Evolutionary conservation across 768 basidiomycete genomes (phyloP).

Genomic region (Trametes coccinea): DNA sequence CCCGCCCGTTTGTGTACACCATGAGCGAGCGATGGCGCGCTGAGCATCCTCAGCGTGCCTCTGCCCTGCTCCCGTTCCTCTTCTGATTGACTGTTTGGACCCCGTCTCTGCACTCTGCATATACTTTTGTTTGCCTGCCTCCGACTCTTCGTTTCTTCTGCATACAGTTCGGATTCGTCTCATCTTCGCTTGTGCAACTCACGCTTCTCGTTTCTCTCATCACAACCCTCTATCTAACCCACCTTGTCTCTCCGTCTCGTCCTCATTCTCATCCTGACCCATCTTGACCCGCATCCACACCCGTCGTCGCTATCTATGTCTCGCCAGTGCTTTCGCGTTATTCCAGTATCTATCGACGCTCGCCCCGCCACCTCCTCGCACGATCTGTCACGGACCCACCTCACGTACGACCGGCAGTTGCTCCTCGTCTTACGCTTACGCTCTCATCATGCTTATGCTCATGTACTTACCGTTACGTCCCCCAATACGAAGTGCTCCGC

Average conservation of each 20-base stretch:
- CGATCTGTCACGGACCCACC: slow-evolving; percentile 20
- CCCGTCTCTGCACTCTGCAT: background rate
- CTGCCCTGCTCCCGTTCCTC: background rate
- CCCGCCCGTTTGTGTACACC: background rate
- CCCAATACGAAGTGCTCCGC: slow-evolving; percentile 15
- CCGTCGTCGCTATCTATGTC: slow-evolving; percentile 25
- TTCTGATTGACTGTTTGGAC: background rate
- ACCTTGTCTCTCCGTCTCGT: slow-evolving; percentile 1
- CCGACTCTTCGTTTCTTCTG: slow-evolving; percentile 1
- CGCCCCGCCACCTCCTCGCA: slow-evolving; percentile 11
- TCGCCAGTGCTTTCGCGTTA: slow-evolving; percentile 23
- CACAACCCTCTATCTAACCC: slow-evolving; percentile 6
- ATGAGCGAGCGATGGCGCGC: background rate
- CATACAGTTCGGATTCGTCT: slow-evolving; percentile 18
- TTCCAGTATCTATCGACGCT: slow-evolving; percentile 27
- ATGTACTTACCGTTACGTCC: slow-evolving; percentile 18
- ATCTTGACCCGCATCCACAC: slow-evolving; percentile 5
- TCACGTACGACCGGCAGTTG: slow-evolving; percentile 11
- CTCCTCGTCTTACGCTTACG: slow-evolving; percentile 23
- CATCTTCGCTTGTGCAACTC: background rate
- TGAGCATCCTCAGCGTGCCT: background rate
- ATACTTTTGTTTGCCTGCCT: slow-evolving; percentile 7
- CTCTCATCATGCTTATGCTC: slow-evolving; percentile 21
- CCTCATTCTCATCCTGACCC: background rate
- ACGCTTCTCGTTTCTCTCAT: background rate